phyloP scores from a whole-genome alignment of 2,329 filamentous ascomycete species.

The Nakataea oryzae region DNA sequence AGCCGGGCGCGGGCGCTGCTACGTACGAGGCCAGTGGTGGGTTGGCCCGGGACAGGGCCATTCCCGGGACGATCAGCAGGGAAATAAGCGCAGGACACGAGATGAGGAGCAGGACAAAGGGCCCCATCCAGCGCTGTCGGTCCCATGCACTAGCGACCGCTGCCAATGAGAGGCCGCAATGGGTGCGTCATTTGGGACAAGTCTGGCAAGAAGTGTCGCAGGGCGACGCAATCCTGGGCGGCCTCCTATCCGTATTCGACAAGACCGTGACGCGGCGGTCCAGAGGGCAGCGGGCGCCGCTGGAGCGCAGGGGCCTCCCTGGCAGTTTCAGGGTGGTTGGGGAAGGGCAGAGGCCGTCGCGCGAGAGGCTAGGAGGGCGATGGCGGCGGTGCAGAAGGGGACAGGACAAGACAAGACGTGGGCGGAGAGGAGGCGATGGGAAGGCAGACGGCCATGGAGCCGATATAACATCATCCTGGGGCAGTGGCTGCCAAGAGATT shows the following conservation, averaged over 20 bases:
- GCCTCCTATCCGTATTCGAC: not conserved
- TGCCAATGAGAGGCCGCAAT: not conserved
- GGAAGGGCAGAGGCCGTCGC: too few relatives aligned
- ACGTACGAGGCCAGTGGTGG: too few relatives aligned
- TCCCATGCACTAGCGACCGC: not conserved
- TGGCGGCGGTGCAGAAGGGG: too few relatives aligned
- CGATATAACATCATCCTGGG: too few relatives aligned
- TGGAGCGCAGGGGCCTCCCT: not conserved
- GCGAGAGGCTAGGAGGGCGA: too few relatives aligned
- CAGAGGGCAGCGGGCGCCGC: not conserved
- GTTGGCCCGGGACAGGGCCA: too few relatives aligned
- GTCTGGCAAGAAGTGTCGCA: not conserved
- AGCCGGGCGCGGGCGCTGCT: not conserved
- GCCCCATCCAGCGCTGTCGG: too few relatives aligned
- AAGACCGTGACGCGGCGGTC: not conserved
- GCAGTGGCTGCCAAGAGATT: not conserved
- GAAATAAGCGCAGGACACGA: not conserved
- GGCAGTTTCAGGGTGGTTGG: not conserved
- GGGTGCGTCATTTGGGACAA: not conserved
- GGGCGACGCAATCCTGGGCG: not conserved
- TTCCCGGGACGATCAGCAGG: not conserved
- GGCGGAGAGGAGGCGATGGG: too few relatives aligned
- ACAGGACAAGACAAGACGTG: too few relatives aligned
- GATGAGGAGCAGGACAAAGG: too few relatives aligned
- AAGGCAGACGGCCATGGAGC: too few relatives aligned